Percentiles rank a stretch among this genome's conserved stretches.
phyloP scores from a whole-genome alignment of 768 basidiomycete genomes.

The Pisolithus marmoratus region DNA sequence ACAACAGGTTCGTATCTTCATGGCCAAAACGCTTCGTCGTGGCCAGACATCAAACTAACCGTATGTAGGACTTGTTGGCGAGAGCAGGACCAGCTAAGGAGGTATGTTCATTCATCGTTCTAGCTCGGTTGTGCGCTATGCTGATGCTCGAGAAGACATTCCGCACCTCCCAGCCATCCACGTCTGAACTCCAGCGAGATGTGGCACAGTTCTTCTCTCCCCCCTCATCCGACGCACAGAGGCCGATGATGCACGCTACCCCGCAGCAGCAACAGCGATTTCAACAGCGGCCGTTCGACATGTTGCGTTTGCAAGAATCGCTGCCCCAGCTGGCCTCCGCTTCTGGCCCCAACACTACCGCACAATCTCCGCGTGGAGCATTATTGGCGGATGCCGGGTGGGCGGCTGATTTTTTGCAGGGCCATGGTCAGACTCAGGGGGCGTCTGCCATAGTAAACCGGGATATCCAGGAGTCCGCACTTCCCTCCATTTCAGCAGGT shows the following conservation, averaged over 20 bases:
- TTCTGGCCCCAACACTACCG: not conserved
- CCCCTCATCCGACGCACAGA: constrained; percentile 2
- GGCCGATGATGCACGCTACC: constrained; percentile 23
- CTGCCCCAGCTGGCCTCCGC: constrained; percentile 21
- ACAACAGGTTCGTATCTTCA: constrained; percentile 57
- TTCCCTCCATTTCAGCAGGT: not conserved
- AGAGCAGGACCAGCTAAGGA: constrained; percentile 58
- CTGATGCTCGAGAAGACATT: constrained; percentile 42
- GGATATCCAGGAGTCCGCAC: not conserved
- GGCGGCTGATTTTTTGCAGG: constrained; percentile 53
- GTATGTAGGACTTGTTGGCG: constrained; percentile 62
- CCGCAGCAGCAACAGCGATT: constrained; percentile 39
- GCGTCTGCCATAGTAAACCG: no score
- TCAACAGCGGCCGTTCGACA: constrained; percentile 29
- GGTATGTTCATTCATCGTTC: constrained; percentile 30
- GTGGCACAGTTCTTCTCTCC: constrained; percentile 64
- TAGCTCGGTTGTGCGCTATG: no score
- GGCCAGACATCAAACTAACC: not conserved
- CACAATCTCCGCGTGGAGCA: constrained; percentile 13
- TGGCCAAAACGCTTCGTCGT: not conserved
- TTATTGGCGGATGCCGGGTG: constrained; percentile 36
- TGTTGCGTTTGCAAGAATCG: constrained; percentile 34
- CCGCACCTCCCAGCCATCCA: constrained; percentile 44
- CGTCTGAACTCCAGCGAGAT: constrained; percentile 50
- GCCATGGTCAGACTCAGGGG: constrained; percentile 6